Conservation (phyloP, 2,329 filamentous ascomycete genomes). For the Aspergillus sp. region DNA sequence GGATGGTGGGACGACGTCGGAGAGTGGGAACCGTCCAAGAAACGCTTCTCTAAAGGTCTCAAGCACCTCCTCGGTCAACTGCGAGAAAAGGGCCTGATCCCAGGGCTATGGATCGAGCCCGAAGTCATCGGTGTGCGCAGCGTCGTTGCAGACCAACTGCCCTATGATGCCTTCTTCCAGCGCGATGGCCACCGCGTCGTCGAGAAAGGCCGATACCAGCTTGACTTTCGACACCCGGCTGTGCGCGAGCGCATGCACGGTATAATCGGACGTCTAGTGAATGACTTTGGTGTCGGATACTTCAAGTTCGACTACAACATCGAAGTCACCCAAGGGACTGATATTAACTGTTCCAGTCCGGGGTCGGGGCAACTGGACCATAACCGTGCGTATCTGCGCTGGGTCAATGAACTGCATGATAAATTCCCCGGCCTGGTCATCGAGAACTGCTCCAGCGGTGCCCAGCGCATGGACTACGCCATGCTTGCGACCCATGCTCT, state of each 20-base stretch:
- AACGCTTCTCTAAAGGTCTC: constrained; percentile 34
- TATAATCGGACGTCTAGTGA: constrained; percentile 25
- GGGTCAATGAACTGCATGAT: constrained; percentile 30
- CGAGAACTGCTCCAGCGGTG: constrained; percentile 39
- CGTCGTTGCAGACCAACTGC: constrained; percentile 23
- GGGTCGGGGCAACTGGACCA: constrained; percentile 31
- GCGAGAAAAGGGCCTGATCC: constrained; percentile 24
- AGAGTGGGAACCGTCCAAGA: constrained; percentile 32
- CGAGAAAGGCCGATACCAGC: constrained; percentile 35
- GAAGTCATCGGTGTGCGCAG: constrained; percentile 37
- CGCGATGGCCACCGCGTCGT: constrained; percentile 29
- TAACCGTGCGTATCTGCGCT: constrained; percentile 33
- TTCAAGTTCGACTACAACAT: constrained; percentile 44
- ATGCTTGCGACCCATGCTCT: constrained; percentile 33
- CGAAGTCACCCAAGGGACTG: constrained; percentile 35
- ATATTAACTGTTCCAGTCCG: constrained; percentile 20
- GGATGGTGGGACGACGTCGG: constrained; percentile 42
- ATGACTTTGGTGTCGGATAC: constrained; percentile 30
- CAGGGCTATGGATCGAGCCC: constrained; percentile 38
- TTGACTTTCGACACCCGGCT: constrained; percentile 32
- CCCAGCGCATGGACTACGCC: constrained; percentile 38
- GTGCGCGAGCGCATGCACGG: constrained; percentile 25
- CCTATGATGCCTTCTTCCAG: constrained; percentile 35
- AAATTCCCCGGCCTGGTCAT: constrained; percentile 31
- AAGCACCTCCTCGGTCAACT: constrained; percentile 26